Evolutionary conservation across 2,329 filamentous ascomycete species (phyloP).

Genomic region (Fusarium tjaetaba): DNA sequence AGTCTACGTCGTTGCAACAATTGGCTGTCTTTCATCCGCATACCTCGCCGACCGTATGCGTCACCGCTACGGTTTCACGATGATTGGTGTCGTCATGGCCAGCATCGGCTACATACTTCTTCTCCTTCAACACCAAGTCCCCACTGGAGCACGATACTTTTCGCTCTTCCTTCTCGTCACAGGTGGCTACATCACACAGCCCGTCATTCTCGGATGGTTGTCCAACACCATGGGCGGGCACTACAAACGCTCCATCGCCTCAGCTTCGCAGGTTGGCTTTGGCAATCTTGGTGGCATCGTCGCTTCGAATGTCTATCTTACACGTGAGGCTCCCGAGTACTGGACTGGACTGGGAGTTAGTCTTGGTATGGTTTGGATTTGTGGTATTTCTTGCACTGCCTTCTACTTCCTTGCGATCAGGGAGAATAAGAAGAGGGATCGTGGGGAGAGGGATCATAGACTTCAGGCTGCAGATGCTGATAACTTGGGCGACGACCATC

Average conservation of each 20-base stretch:
- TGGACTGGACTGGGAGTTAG: slow-evolving; percentile 13
- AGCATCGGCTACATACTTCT: slow-evolving; percentile 16
- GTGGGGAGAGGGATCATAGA: slow-evolving; percentile 8
- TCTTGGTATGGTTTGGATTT: slow-evolving; percentile 13
- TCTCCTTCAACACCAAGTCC: neutral
- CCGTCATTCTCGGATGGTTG: slow-evolving; percentile 74
- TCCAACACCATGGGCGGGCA: slow-evolving; percentile 68
- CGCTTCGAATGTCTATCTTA: slow-evolving; percentile 16
- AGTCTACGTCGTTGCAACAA: slow-evolving; percentile 70
- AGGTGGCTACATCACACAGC: slow-evolving; percentile 10
- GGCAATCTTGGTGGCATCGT: slow-evolving; percentile 61
- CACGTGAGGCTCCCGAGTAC: slow-evolving; percentile 2
- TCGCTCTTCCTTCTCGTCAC: slow-evolving; percentile 7
- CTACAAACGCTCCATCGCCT: neutral
- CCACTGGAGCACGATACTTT: slow-evolving; percentile 21
- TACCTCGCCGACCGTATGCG: neutral
- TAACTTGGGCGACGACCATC: slow-evolving; percentile 6
- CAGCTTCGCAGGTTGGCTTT: neutral
- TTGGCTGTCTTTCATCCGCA: slow-evolving; percentile 62
- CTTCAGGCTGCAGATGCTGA: neutral
- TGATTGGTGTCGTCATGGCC: neutral
- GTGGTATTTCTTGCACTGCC: neutral
- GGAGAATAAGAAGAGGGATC: slow-evolving; percentile 23
- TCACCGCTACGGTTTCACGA: slow-evolving; percentile 17
- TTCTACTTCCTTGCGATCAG: slow-evolving; percentile 4